Percentiles rank a stretch among this genome's conserved stretches.
These are phyloP conservation scores for Ceratocystis harringtonii DNA, from an alignment of 2,329 filamentous ascomycete species.

Conservation along the genomic window DNA sequence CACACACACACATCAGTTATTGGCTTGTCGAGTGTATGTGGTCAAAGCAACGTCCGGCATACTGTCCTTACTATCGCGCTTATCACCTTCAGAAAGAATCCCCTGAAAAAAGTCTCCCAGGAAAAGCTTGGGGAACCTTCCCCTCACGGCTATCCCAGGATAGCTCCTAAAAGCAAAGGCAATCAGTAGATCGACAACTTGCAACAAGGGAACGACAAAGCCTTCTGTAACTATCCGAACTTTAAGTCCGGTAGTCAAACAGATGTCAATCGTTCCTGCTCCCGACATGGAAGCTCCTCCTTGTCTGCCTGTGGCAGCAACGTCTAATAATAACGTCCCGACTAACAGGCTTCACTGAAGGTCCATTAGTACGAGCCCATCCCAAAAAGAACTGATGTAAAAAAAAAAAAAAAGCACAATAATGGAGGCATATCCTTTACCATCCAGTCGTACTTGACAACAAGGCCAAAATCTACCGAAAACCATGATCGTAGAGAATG, in stretches of 20 bases:
- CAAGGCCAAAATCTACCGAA: neutral
- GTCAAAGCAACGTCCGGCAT: constrained; percentile 22
- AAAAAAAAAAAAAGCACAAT: neutral
- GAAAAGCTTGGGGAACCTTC: neutral
- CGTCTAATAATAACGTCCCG: too few relatives aligned
- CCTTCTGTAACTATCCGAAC: neutral
- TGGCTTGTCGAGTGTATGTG: neutral
- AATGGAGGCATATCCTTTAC: neutral
- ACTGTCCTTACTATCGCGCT: constrained; percentile 40
- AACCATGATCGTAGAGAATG: neutral
- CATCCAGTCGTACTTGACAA: neutral
- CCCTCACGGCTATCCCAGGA: neutral
- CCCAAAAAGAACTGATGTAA: neutral
- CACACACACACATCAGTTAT: neutral
- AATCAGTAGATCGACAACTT: constrained; percentile 7
- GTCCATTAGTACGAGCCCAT: neutral
- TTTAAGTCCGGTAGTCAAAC: neutral
- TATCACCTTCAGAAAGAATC: constrained; percentile 42
- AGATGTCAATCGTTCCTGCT: neutral
- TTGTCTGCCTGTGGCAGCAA: neutral
- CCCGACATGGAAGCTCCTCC: neutral
- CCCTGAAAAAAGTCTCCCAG: constrained; percentile 18
- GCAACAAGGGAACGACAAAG: neutral
- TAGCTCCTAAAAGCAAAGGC: neutral
- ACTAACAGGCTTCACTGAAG: neutral